Evolutionary conservation across 805 yeast species (phyloP), one percentile per base, ranked within the genome.

Genomic region (Myxozyma vanderwaltii): DNA sequence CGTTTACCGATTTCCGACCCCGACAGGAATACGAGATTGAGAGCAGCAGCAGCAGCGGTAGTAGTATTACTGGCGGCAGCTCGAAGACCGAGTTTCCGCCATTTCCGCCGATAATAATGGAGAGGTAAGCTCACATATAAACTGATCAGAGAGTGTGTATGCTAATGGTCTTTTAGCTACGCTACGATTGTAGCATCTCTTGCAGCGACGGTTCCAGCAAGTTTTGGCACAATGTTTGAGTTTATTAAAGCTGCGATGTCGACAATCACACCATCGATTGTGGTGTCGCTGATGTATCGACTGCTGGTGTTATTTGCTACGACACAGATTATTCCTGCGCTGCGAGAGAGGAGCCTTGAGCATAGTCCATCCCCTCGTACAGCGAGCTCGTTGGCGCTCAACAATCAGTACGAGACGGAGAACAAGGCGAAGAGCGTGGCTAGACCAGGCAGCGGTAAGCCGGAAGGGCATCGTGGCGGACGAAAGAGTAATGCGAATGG

Each of bases 231-330:
- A 1, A 74, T 79, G 41, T 65, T 74, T 24, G 76, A 76, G 55
- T 80, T 82, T 51, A 68, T 79, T 40, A 67, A 73, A 31, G 82
- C 81, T 48, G 84, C 86, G 0, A 71, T 76, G 41, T 77, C 80
- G 33, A 88, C 91, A 31, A 76, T 91, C 54, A 86, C 96, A 0
- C 83, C 96, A 7, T 88, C 96, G 5, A 85, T 94, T 24, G 75
- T 89, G 27, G 79, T 91, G 26, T 91, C 91, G 66, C 76, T 94
- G 68, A 89, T 91, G 1, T 92, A 89, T 70, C 81, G 99, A 67
- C 84, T 92, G 21, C 80, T 88, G 3, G 96, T 91, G 10, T 90
- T 92, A 68, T 79, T 79, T 70, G 90, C 96, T 1, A 97, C 98
- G 1, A 89, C 97, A 15, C 86, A 96, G 70, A 91, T 94, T 62